Evolutionary conservation across 495 filamentous ascomycete species (phyloP).

Genomic region (Pyronema omphalodes): DNA sequence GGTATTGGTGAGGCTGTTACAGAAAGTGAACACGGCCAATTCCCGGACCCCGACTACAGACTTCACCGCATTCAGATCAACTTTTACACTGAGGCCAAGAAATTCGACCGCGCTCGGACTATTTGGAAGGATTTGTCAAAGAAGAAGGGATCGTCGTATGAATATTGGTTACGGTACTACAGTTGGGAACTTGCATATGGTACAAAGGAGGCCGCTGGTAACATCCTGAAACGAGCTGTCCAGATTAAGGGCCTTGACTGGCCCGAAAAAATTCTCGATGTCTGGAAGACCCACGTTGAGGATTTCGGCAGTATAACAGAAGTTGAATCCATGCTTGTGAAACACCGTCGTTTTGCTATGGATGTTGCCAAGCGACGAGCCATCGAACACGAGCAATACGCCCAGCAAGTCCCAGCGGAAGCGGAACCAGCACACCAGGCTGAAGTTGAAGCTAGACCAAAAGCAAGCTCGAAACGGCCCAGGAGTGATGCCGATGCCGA

Average conservation of each 20-base stretch:
- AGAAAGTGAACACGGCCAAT: constrained; percentile 11
- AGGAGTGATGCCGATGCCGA: constrained; percentile 8
- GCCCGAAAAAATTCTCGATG: constrained; percentile 75
- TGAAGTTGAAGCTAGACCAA: constrained; percentile 2
- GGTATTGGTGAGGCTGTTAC: constrained; percentile 37
- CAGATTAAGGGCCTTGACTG: constrained; percentile 49
- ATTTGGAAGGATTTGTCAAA: constrained; percentile 55
- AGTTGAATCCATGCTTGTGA: constrained; percentile 20
- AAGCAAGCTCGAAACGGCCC: constrained; percentile 17
- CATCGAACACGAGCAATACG: constrained; percentile 5
- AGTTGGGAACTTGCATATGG: constrained; percentile 52
- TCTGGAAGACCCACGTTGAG: constrained; percentile 58
- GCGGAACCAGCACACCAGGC: constrained; percentile 3
- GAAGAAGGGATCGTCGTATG: constrained; percentile 53
- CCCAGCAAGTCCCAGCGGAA: background rate
- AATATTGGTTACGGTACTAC: constrained; percentile 88
- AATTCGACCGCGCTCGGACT: constrained; percentile 42
- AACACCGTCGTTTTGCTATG: constrained; percentile 10
- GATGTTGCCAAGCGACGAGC: constrained; percentile 15
- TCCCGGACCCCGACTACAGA: constrained; percentile 61
- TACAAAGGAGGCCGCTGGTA: constrained; percentile 11
- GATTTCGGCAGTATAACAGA: constrained; percentile 26
- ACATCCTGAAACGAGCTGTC: constrained; percentile 55
- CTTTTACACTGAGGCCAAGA: constrained; percentile 32
- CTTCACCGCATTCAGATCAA: constrained; percentile 84